phyloP scores from a whole-genome alignment of 768 basidiomycete genomes.

The Phylloporus rhodoxanthus region DNA sequence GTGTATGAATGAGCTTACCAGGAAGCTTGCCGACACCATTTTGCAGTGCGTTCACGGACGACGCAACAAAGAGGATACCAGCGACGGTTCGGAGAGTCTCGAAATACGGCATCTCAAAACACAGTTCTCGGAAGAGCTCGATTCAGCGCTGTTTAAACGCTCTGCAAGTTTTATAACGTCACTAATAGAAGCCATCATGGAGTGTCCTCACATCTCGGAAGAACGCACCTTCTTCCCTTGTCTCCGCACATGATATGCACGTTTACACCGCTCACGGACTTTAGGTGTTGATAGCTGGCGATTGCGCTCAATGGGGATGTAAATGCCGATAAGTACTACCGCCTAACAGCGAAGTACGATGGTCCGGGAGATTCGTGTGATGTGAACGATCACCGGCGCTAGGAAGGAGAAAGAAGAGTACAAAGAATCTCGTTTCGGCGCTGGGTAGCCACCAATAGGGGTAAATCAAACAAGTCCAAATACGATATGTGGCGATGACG shows the following conservation, averaged over 20 bases:
- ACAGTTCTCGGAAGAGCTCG: background rate
- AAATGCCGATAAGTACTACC: no score
- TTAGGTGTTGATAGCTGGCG: background rate
- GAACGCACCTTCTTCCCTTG: background rate
- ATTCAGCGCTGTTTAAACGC: constrained; percentile 9
- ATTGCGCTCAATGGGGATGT: no score
- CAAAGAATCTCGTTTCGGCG: background rate
- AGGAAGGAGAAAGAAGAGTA: background rate
- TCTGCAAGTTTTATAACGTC: background rate
- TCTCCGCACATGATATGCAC: no score
- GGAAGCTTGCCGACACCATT: constrained; percentile 31
- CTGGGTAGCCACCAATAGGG: no score
- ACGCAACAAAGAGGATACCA: constrained; percentile 11
- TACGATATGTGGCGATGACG: constrained; percentile 11
- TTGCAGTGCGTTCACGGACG: constrained; percentile 14
- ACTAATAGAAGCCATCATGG: constrained; percentile 1
- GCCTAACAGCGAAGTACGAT: no score
- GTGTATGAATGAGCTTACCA: constrained; percentile 12
- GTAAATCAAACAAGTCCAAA: constrained; percentile 20
- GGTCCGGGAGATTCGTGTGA: no score
- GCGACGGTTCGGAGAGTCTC: constrained; percentile 2
- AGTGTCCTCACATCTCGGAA: background rate
- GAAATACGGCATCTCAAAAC: constrained; percentile 10
- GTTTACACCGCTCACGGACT: no score
- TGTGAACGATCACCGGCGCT: background rate